Percentiles rank a stretch among this genome's conserved stretches.
Conservation (phyloP, 768 basidiomycete species). For the Mycena albidolilacea region DNA sequence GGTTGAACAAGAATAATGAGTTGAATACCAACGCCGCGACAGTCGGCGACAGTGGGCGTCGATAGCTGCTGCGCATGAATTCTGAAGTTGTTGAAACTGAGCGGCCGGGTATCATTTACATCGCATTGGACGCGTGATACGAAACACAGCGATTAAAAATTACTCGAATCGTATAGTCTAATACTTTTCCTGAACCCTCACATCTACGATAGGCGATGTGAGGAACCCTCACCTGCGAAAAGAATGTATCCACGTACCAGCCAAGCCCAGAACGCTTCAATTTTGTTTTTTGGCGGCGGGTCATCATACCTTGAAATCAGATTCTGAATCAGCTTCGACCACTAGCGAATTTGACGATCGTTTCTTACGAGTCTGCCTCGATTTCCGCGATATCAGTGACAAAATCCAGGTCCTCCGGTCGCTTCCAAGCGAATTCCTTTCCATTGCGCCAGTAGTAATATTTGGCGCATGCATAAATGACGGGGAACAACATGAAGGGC, state of each 20-base stretch:
- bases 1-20: too few species aligned
- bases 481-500: constrained; percentile 77
- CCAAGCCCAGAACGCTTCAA: too few species aligned
- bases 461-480: constrained; percentile 77
- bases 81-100: constrained; percentile 79
- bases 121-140: neutral
- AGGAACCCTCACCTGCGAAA: too few species aligned
- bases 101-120: constrained; percentile 1
- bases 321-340: constrained; percentile 70
- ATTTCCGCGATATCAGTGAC: constrained; percentile 77
- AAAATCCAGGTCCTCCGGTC: constrained; percentile 86
- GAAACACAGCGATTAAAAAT: constrained; percentile 82
- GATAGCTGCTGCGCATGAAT: constrained; percentile 96
- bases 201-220: too few species aligned
- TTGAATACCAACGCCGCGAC: constrained; percentile 52
- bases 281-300: too few species aligned
- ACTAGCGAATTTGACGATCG: constrained; percentile 83
- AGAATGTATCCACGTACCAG: too few species aligned
- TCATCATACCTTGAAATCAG: constrained; percentile 63
- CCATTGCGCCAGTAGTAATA: constrained; percentile 58
- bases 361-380: constrained; percentile 78
- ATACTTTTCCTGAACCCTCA: too few species aligned
- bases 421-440: constrained; percentile 54
- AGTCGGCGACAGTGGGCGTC: constrained; percentile 96
- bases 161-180: constrained; percentile 50